Conservation (phyloP, 2,329 filamentous ascomycete species). For the Fusarium sp. region DNA sequence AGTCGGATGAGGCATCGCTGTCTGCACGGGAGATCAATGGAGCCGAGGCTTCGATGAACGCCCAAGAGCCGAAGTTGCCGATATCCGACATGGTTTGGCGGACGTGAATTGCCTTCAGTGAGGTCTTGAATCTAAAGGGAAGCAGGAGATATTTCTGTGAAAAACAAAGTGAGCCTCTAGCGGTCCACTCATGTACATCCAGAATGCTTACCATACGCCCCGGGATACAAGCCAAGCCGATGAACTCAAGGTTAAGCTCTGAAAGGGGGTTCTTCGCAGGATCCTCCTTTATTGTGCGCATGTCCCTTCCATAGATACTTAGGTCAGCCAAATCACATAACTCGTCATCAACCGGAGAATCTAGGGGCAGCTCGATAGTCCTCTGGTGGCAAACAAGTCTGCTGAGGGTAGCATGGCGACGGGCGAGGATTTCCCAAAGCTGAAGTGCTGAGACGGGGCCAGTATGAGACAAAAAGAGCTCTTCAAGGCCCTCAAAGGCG, state of each 20-base stretch:
- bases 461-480: background rate
- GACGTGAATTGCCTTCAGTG: background rate
- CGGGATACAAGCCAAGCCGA: background rate
- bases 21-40: background rate
- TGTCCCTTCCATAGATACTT: background rate
- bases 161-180: background rate
- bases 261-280: background rate
- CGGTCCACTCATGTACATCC: background rate
- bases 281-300: background rate
- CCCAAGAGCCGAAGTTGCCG: background rate
- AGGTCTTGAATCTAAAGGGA: background rate
- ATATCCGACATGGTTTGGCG: background rate
- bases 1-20: background rate
- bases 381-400: background rate
- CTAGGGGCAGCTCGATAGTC: background rate
- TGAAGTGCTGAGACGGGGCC: background rate
- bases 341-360: too few species aligned
- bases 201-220: background rate
- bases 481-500: background rate
- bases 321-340: background rate
- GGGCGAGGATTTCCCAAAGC: background rate
- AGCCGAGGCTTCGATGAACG: too few species aligned
- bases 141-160: background rate
- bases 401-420: background rate
- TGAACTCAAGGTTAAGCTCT: background rate